Percentiles rank a stretch among this genome's conserved stretches.
Conservation (phyloP, 2,329 filamentous ascomycete species). For the Leptographium lundbergii region DNA sequence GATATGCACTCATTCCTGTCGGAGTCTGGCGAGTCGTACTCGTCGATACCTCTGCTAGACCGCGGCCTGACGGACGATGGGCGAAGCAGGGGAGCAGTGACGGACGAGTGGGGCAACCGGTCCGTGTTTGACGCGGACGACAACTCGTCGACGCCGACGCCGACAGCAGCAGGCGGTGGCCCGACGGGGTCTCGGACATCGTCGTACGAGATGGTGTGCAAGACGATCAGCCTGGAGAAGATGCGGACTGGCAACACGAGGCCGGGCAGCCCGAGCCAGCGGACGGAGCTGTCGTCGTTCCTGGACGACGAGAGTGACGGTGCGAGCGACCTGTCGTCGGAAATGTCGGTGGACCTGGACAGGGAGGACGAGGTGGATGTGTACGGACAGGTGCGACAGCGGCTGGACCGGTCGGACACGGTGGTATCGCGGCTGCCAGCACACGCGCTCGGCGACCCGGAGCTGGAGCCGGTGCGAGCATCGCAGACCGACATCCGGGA, state of each 20-base stretch:
- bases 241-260: slow-evolving; percentile 24
- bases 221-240: slow-evolving; percentile 37
- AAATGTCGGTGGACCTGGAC: slow-evolving; percentile 44
- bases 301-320: slow-evolving; percentile 33
- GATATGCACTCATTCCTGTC: slow-evolving; percentile 37
- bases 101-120: slow-evolving; percentile 39
- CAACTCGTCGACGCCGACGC: slow-evolving; percentile 14
- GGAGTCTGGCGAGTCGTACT: slow-evolving; percentile 61
- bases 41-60: slow-evolving; percentile 64
- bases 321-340: slow-evolving; percentile 49
- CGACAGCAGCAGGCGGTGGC: slow-evolving; percentile 9
- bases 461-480: slow-evolving; percentile 9
- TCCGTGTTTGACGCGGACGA: slow-evolving; percentile 39
- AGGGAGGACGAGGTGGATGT: slow-evolving; percentile 18
- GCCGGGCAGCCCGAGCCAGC: slow-evolving; percentile 15
- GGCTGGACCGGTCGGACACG: slow-evolving; percentile 16
- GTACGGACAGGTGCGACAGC: slow-evolving; percentile 11
- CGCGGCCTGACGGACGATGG: slow-evolving; percentile 45
- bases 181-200: slow-evolving; percentile 20
- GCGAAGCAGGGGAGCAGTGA: slow-evolving; percentile 23
- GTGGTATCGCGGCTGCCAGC: slow-evolving; percentile 23
- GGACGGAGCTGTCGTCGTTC: slow-evolving; percentile 27
- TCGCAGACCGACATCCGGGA: slow-evolving; percentile 8
- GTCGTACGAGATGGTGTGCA: slow-evolving; percentile 42
- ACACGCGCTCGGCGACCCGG: slow-evolving; percentile 21